A percentile compares a stretch with the other conserved stretches of the same genome.
Conservation (phyloP, 768 basidiomycete genomes). For the Amanita rubescens region DNA sequence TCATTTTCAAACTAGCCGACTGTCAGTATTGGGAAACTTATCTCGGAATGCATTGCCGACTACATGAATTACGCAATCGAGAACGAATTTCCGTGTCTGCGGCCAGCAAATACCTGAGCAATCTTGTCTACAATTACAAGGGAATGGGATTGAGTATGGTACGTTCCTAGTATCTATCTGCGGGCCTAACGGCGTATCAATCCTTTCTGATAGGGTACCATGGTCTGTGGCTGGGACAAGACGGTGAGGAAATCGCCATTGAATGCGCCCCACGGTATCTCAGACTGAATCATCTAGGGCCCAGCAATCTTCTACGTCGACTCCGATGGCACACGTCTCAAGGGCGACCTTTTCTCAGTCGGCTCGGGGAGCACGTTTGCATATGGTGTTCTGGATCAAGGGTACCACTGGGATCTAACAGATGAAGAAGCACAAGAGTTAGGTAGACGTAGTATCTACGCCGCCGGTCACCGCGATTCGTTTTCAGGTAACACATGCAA, state of each 20-base stretch:
- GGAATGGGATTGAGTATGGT: slow-evolving; percentile 99
- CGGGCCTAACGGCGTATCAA: background rate
- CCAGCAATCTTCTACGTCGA: slow-evolving; percentile 97
- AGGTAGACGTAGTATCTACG: slow-evolving; percentile 88
- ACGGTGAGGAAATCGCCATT: slow-evolving; percentile 48
- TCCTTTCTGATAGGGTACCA: slow-evolving; percentile 66
- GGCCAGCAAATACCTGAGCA: slow-evolving; percentile 94
- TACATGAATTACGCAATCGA: slow-evolving; percentile 92
- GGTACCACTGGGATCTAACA: slow-evolving; percentile 86
- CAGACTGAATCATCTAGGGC: slow-evolving; percentile 42
- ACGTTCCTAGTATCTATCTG: slow-evolving; percentile 16
- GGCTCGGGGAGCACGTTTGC: slow-evolving; percentile 98
- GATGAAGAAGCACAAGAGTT: slow-evolving; percentile 94
- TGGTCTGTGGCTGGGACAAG: slow-evolving; percentile 99
- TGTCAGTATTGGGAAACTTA: slow-evolving; percentile 99
- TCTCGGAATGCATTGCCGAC: slow-evolving; percentile 93
- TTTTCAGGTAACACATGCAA: slow-evolving; percentile 96
- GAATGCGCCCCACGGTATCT: background rate
- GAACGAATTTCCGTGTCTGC: slow-evolving; percentile 99
- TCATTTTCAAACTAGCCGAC: slow-evolving; percentile 49
- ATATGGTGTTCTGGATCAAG: slow-evolving; percentile 98
- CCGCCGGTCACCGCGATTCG: slow-evolving; percentile 94
- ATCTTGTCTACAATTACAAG: slow-evolving; percentile 96
- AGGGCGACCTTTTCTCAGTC: slow-evolving; percentile 97
- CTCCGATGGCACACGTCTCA: slow-evolving; percentile 91